A percentile compares a stretch with the other conserved stretches of the same genome.
These are phyloP conservation scores for Phyllosticta citrichinensis DNA, from an alignment of 2,329 filamentous ascomycete species.

Conservation along the genomic window DNA sequence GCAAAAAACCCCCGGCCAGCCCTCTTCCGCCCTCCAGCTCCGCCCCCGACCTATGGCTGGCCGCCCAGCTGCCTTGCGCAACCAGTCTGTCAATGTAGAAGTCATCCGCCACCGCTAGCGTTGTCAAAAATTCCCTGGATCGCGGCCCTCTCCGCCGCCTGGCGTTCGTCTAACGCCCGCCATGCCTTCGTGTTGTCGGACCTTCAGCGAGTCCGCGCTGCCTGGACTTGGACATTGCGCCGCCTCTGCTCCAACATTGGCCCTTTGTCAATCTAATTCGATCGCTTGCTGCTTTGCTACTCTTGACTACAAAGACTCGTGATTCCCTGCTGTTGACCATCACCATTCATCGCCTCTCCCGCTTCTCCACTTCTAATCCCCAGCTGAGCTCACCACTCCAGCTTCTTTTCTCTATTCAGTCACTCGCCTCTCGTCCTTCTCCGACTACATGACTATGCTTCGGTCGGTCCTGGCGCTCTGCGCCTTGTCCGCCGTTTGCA, in stretches of 20 bases:
- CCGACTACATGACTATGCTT: neutral
- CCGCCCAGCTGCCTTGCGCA: neutral
- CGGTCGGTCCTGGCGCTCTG: conserved; percentile 4
- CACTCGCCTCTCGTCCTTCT: neutral
- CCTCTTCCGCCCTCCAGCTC: neutral
- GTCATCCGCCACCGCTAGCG: neutral
- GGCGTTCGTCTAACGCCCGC: neutral
- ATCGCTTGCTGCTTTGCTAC: neutral
- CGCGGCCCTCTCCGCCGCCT: neutral
- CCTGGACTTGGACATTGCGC: neutral
- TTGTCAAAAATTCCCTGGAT: neutral
- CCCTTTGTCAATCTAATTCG: neutral
- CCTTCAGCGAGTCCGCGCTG: neutral
- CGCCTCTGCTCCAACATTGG: neutral
- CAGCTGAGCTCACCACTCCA: neutral
- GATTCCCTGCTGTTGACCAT: neutral
- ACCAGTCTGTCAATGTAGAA: neutral
- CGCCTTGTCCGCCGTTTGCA: neutral
- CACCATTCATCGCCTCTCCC: neutral
- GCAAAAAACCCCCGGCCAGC: neutral
- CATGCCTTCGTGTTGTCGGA: neutral
- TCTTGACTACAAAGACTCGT: neutral
- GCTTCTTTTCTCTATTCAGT: neutral
- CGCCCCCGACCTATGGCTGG: neutral
- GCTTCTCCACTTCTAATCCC: neutral